phyloP scores from a whole-genome alignment of 495 filamentous ascomycete species.

The Echria macrotheca region DNA sequence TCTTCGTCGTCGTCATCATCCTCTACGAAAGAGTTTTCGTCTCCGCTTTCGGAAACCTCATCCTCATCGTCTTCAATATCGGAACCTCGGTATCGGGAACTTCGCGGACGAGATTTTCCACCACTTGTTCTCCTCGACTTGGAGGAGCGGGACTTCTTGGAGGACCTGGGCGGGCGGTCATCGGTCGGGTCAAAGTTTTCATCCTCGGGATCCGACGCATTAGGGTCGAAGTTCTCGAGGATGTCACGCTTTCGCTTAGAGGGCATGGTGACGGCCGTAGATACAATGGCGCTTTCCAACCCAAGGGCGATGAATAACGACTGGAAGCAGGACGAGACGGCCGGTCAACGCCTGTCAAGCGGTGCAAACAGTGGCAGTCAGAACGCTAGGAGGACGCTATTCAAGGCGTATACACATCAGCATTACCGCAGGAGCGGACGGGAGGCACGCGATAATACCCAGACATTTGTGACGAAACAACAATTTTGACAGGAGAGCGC shows the following conservation, averaged over 20 bases:
- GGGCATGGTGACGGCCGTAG: conserved; percentile 14
- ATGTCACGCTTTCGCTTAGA: conserved; percentile 56
- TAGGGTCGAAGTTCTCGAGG: conserved; percentile 68
- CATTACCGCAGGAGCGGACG: no score
- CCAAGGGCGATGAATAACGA: no score
- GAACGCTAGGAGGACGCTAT: neutral
- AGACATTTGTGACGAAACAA: no score
- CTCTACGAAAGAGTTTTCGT: conserved; percentile 52
- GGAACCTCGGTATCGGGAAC: conserved; percentile 51
- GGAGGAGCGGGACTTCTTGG: conserved; percentile 35
- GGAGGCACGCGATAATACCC: no score
- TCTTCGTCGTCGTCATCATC: conserved; percentile 46
- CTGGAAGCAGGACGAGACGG: no score
- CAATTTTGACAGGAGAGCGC: no score
- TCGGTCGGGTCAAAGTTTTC: conserved; percentile 61
- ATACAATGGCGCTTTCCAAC: no score
- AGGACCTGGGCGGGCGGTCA: conserved; percentile 38
- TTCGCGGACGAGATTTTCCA: conserved; percentile 39
- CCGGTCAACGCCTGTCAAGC: no score
- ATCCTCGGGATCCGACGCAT: conserved; percentile 80
- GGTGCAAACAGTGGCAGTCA: neutral
- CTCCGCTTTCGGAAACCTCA: conserved; percentile 47
- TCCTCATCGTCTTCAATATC: conserved; percentile 64
- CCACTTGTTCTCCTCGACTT: conserved; percentile 25
- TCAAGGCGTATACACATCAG: no score